Base-by-base conservation (phyloP, 805 yeast genomes). In the Candida coquimbonensis region DNA sequence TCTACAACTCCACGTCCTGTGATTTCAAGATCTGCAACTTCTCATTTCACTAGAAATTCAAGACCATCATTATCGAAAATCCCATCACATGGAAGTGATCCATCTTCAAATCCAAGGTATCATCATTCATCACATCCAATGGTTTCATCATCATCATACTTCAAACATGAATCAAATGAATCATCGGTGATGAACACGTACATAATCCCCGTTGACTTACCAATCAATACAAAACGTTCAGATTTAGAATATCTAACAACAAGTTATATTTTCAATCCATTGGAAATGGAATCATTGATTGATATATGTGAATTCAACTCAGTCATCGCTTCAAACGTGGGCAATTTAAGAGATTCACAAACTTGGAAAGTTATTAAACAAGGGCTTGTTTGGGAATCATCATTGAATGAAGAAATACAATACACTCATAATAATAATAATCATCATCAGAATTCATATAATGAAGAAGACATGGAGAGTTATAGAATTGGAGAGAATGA, bases 301-400 rank as follows among this genome's bases (percentile, higher is more conserved):
- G 64, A 80, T 14, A 57, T 69, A 13, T 80, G 80, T 39, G 80
- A 72, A 21, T 64, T 70, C 53, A 84, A 84, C 56, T 75, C 87
- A 0, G 63, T 69, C 16, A 66, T 78, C 9, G 85, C 85, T 0
- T 73, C 73, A 0, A 66, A 70, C 39, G 83, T 72, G 1, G 69
- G 70, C 16, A 62, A 69, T 42, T 67, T 65, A 44, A 62, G 86
- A 47, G 84, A 80, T 45, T 69, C 81, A 44, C 86, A 80, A 55
- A 72, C 78, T 0, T 83, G 89, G 89, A 63, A 72, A 48, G 70
- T 80, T 4, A 62, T 82, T 6, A 74, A 75, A 13, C 75, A 74
- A 32, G 65, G 79, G 27, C 61, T 81, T 5, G 58, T 62, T 2
- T 64, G 72, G 62, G 65, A 60, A 37, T 19, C 51, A 12, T 49